Base-by-base conservation (phyloP, 2,329 filamentous ascomycete genomes). In the Aaosphaeria pasadenensis region DNA sequence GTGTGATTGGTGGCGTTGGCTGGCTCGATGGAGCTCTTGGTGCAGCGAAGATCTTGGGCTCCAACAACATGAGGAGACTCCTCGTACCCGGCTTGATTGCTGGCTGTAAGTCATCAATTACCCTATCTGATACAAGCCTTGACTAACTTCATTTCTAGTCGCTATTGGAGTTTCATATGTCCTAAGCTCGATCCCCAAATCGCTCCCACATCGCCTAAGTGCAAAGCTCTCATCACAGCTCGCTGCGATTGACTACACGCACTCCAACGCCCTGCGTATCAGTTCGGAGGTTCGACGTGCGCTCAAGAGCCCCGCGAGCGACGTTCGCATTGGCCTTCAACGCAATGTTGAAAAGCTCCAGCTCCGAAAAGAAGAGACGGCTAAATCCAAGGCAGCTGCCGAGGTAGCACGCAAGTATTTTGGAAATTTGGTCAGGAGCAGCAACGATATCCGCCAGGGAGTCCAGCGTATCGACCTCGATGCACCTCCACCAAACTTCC, bases 371-470 rank as follows among this genome's bases (percentile, higher is more conserved):
- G 88, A 94, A 57, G 88, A 96, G 66, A 94, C 90, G 6, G 78
- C 82, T 64, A 95, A 94, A 74, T 81, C 89, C 51, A 86, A 86
- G 70, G 78, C 77, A 32, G 92, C 97, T 73, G 94, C 89, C 64
- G 87, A 95, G 65, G 85, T 89, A 31, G 94, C 94, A 5, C 77
- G 83, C 56, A 95, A 92, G 71, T 97, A 95, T 74, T 99, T 99
- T 70, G 77, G 83, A 45, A 94, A 95, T 62, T 79, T 99, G 13
- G 84, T 94, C 45, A 81, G 87, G 51, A 79, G 85, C 57, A 77
- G 74, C 50, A 71, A 69, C 28, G 76, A 79, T 47, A 71, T 81
- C 45, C 70, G 69, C 44, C 68, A 71, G 42, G 71, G 73, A 33
- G 78, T 81, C n/a, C 68, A 74, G 55, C 61, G 74, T 28, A 75